Conservation (phyloP, 2,329 filamentous ascomycete species). For the Botrytis pseudocinerea region DNA sequence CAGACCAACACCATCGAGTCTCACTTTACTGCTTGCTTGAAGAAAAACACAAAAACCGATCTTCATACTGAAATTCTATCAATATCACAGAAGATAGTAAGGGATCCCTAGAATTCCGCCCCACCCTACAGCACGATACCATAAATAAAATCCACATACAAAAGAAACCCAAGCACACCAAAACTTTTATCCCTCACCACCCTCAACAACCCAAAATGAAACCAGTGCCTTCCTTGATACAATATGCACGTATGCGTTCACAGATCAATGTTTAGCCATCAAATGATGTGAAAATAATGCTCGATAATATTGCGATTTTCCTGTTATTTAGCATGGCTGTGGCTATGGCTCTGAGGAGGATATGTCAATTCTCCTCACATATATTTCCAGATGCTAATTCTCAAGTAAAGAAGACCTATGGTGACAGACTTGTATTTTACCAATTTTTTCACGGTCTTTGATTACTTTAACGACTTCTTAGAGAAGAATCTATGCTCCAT, state of each 20-base stretch:
- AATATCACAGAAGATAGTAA: too few relatives aligned
- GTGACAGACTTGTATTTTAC: not conserved
- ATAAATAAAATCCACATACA: too few relatives aligned
- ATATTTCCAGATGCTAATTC: not conserved
- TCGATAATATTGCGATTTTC: not conserved
- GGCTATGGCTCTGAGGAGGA: not conserved
- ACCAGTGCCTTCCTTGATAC: not conserved
- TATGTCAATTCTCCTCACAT: not conserved
- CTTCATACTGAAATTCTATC: not conserved
- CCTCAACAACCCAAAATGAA: too few relatives aligned
- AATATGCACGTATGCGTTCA: accelerated
- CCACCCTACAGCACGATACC: not conserved
- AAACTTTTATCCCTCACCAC: not conserved
- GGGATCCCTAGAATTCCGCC: not conserved
- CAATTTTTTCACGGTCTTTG: not conserved
- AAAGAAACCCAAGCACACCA: not conserved
- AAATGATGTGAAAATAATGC: not conserved
- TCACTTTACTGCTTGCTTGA: not conserved
- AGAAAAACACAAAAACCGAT: not conserved
- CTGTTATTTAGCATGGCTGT: not conserved
- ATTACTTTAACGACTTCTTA: not conserved
- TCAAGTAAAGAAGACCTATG: not conserved
- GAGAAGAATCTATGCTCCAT: not conserved
- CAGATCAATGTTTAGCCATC: not conserved
- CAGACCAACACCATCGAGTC: not conserved